phyloP scores from a whole-genome alignment of 345 rosid genomes.

The Syzygium aqueum region DNA sequence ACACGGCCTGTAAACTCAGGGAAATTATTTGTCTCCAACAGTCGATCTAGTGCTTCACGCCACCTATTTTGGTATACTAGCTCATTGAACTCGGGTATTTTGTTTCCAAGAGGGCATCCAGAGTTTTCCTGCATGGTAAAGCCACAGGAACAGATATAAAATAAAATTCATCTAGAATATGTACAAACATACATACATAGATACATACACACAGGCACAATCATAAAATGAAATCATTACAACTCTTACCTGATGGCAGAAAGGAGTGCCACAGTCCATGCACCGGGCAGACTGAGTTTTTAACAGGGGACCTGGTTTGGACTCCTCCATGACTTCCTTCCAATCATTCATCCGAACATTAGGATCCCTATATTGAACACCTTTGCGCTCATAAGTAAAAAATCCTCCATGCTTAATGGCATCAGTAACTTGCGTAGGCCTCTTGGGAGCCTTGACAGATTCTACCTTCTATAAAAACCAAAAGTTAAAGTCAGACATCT shows the following conservation, averaged over 20 bases:
- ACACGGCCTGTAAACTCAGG: conserved; percentile 99
- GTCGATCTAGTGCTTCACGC: conserved; percentile 93
- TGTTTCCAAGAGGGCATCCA: conserved; percentile 98
- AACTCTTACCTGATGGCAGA: conserved; percentile 84
- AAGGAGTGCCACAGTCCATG: conserved; percentile 99
- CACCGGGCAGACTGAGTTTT: conserved; percentile 98
- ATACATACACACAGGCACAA: no score
- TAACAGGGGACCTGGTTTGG: conserved; percentile 74
- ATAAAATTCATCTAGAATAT: background rate
- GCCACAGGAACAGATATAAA: background rate
- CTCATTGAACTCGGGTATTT: conserved; percentile 98
- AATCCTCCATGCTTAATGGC: conserved; percentile 87
- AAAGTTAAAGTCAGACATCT: background rate
- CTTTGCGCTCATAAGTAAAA: conserved; percentile 86
- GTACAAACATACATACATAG: background rate
- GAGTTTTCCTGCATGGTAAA: conserved; percentile 64
- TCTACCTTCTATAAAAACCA: background rate
- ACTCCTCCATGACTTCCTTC: conserved; percentile 85
- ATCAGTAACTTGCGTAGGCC: conserved; percentile 55
- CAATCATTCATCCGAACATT: conserved; percentile 77
- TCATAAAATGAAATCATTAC: background rate
- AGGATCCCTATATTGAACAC: conserved; percentile 86
- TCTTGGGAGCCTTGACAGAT: conserved; percentile 21
- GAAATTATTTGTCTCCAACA: conserved; percentile 95
- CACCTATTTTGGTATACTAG: conserved; percentile 97